Evolutionary conservation across 2,329 filamentous ascomycete species (phyloP), one percentile per base, ranked within the genome.

Genomic region (Sporothrix humicola): DNA sequence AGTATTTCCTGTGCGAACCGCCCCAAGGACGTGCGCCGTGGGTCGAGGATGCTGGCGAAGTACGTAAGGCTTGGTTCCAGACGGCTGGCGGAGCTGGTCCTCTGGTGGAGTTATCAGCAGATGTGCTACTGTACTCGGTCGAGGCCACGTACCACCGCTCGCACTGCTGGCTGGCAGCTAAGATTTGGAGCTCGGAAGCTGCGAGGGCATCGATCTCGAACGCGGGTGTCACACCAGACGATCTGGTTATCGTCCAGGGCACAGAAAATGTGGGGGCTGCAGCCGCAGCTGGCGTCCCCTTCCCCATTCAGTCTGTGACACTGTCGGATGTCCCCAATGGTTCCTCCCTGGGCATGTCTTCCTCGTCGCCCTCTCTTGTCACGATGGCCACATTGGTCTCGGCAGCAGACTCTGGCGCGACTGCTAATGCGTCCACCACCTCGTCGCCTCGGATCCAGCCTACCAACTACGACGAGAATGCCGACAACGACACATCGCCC

Each of bases 1-100:
- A 95, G 80, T 94, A 95, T 82, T 96, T 95, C 83, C 84, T 95
- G 42, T 95, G 93, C 80, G 87, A 93, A 79, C 89, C 92, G 3
- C 91, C 92, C 0, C 88, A 92, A 78, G 91, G 91, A 20, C 90
- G 90, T 72, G 85, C 89, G 0, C 93, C 93, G 0, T 96, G 93
- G 93, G 85, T 90, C 63, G 88, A 89, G 72, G 91, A 92, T 71
- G 88, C 88, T 52, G 85, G 86, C 48, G 84, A 89, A 66, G 87
- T 91, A 15, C 87, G 88, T 77, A 90, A 90, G 83, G 89, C 90
- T 78, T 93, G 92, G 92, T 93, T 93, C 81, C 89, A 92, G 76
- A 89, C 93, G 5, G 90, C 92, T 2, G 93, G 92, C 20, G 86
- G 87, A 46, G 77, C 79, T 26, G 86, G 85, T 13, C 85, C 84